These are phyloP conservation scores for Aspergillus calidoustus DNA, from an alignment of 2,329 filamentous ascomycete genomes.

Conservation along the genomic window DNA sequence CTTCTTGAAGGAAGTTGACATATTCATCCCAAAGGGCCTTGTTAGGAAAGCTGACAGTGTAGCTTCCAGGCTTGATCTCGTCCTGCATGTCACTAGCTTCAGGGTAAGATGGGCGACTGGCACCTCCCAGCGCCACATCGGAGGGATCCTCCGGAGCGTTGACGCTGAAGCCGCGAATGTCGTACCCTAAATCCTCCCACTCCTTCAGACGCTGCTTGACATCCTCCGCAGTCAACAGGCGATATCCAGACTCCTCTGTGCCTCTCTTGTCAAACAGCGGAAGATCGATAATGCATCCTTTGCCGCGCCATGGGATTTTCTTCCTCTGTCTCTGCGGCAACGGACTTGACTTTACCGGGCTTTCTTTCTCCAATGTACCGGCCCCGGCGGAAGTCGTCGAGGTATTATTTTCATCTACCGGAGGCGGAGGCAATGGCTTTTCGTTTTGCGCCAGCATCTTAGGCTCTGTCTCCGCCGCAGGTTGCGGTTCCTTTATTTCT, in stretches of 20 bases:
- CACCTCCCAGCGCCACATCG: conserved; percentile 40
- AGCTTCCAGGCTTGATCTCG: conserved; percentile 39
- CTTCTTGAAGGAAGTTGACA: conserved; percentile 80
- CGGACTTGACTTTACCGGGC: conserved; percentile 26
- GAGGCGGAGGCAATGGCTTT: conserved; percentile 47
- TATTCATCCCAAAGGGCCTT: conserved; percentile 73
- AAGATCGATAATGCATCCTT: conserved; percentile 72
- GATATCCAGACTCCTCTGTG: conserved; percentile 44
- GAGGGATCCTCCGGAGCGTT: conserved; percentile 34
- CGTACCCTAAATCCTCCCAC: conserved; percentile 51
- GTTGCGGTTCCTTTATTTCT: conserved; percentile 32
- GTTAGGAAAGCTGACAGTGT: conserved; percentile 49
- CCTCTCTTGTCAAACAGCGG: conserved; percentile 71
- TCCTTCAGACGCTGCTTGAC: conserved; percentile 43
- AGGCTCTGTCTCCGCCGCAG: conserved; percentile 24
- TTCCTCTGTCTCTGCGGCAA: conserved; percentile 59
- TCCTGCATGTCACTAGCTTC: conserved; percentile 44
- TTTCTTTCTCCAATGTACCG: conserved; percentile 21
- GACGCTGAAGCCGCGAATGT: conserved; percentile 47
- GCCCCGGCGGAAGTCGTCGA: conserved; percentile 12
- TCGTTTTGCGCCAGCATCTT: conserved; percentile 37
- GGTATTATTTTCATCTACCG: conserved; percentile 24
- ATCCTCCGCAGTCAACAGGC: conserved; percentile 45
- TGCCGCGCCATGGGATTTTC: conserved; percentile 75
- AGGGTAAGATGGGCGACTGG: conserved; percentile 50